Evolutionary conservation across 805 yeast genomes (phyloP).

Genomic region (Yarrowia sp.): DNA sequence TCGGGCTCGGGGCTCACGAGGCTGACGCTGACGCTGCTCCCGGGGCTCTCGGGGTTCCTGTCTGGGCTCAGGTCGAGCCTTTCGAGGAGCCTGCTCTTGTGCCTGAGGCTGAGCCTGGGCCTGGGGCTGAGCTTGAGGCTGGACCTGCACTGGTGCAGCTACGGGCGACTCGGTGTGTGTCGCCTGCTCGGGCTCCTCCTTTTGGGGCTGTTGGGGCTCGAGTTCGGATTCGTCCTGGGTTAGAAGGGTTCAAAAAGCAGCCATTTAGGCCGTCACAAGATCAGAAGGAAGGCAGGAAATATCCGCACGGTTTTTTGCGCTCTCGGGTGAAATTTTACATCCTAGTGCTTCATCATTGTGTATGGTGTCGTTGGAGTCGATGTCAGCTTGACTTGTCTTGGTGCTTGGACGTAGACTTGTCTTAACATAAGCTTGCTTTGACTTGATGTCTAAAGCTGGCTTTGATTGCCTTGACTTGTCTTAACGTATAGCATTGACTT

Average conservation of each 20-base stretch:
- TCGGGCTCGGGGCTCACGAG: slow-evolving; percentile 1
- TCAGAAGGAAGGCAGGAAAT: slow-evolving; percentile 48
- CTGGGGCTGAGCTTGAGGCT: neutral
- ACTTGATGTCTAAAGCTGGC: too few relatives aligned
- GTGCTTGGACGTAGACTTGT: too few relatives aligned
- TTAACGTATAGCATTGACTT: too few relatives aligned
- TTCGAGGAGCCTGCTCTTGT: neutral
- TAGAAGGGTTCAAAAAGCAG: neutral
- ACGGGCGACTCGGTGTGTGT: slow-evolving; percentile 26
- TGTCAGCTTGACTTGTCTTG: too few relatives aligned
- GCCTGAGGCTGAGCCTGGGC: neutral
- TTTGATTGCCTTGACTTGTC: too few relatives aligned
- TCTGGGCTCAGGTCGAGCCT: slow-evolving; percentile 6
- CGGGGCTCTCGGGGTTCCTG: slow-evolving; percentile 5
- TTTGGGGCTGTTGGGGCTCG: neutral
- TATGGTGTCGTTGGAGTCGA: neutral
- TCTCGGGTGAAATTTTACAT: slow-evolving; percentile 35
- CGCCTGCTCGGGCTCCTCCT: slow-evolving; percentile 12
- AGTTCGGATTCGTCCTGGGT: slow-evolving; percentile 19
- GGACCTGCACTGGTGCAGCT: neutral
- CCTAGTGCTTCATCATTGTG: slow-evolving; percentile 38
- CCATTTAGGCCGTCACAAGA: neutral
- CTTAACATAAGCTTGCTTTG: too few relatives aligned
- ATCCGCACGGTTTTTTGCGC: slow-evolving; percentile 39
- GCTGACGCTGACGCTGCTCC: neutral